Evolutionary conservation across 176 grass and related monocot species (phyloP).

Genomic region (Lolium multiflorum): DNA sequence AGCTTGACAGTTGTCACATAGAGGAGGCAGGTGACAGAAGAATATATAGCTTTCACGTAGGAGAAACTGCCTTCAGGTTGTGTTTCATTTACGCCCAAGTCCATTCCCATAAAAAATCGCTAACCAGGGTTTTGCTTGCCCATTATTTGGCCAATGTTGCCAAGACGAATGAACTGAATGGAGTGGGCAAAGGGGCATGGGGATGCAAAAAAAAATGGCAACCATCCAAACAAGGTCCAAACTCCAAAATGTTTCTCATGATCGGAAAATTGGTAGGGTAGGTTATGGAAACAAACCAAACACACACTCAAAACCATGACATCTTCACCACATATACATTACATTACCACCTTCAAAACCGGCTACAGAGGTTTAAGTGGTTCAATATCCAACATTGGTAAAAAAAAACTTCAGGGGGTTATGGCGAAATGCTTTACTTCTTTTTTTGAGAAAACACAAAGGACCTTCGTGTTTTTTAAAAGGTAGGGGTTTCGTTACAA

Average conservation of each 20-base stretch:
- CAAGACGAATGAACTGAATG: background rate
- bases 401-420: background rate
- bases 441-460: too few relatives aligned
- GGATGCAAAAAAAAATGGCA: background rate
- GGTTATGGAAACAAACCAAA: background rate
- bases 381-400: background rate
- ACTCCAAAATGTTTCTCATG: background rate
- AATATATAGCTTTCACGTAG: background rate
- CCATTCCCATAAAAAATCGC: background rate
- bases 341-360: background rate
- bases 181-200: background rate
- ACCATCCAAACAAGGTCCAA: conserved; percentile 1
- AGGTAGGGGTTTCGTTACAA: too few relatives aligned
- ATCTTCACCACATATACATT: background rate
- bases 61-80: background rate
- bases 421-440: background rate
- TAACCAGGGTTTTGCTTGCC: background rate
- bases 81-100: background rate
- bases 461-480: too few relatives aligned
- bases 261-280: background rate
- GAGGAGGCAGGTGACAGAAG: background rate
- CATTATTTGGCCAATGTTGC: background rate
- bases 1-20: background rate
- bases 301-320: background rate
- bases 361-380: background rate